Evolutionary conservation across 306 rosid species (phyloP).

Genomic region (Malus asiatica): DNA sequence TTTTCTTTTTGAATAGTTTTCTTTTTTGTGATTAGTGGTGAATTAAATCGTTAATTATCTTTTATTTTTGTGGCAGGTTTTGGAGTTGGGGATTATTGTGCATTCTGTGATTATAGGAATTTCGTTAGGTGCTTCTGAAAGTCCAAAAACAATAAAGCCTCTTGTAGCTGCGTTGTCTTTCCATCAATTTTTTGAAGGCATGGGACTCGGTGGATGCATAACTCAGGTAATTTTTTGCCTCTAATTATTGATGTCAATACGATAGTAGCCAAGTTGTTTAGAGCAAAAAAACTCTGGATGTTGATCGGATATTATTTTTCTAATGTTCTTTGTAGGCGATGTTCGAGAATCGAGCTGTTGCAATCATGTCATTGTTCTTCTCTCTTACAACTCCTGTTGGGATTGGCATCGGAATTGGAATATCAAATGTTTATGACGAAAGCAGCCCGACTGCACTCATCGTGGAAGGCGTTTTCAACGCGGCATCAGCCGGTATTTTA

Average conservation of each 20-base stretch:
- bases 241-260: too few species aligned
- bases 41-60: not conserved
- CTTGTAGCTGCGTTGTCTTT: slow-evolving; percentile 69
- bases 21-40: not conserved
- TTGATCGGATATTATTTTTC: too few species aligned
- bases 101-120: slow-evolving; percentile 79
- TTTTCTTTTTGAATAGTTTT: not conserved
- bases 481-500: slow-evolving; percentile 68
- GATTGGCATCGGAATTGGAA: slow-evolving; percentile 52
- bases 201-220: slow-evolving; percentile 92
- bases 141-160: slow-evolving; percentile 47
- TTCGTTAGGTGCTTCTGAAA: slow-evolving; percentile 49
- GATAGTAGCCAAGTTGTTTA: too few species aligned
- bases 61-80: slow-evolving; percentile 30
- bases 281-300: too few species aligned
- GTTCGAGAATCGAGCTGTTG: slow-evolving; percentile 37
- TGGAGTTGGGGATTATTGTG: slow-evolving; percentile 76
- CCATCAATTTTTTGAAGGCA: slow-evolving; percentile 87
- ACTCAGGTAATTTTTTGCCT: slow-evolving; percentile 36
- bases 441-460: slow-evolving; percentile 46
- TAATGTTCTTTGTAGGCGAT: slow-evolving; percentile 34
- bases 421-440: slow-evolving; percentile 39
- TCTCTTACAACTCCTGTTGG: slow-evolving; percentile 68
- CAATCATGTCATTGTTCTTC: slow-evolving; percentile 55
- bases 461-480: slow-evolving; percentile 48